Base-by-base conservation (phyloP, 1,139 yeast genomes). In the Pichia inconspicua region DNA sequence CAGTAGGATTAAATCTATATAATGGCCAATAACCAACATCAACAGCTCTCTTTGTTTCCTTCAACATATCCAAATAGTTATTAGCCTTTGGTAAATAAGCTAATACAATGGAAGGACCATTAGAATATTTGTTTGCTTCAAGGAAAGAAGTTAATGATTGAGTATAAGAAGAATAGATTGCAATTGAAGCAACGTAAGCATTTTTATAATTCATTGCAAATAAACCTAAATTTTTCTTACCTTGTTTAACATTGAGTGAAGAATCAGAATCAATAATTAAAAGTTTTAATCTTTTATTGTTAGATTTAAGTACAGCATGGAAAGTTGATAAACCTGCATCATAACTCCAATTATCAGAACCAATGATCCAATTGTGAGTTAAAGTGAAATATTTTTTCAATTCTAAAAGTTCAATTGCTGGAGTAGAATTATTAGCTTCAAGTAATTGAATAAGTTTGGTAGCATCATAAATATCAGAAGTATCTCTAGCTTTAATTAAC, bases 11-110 rank as follows among this genome's bases (percentile, higher is more conserved):
- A 68, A 76, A 90, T 65, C 97, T 76, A 71, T 90, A 90, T 55
- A 90, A 75, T 45, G 98, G 98, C 96, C 97, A 89, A 70, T 84
- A 84, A 17, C 98, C 98, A 42, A 90, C 73, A 61, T 88, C 97
- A 45, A 90, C 95, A 25, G 96, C 95, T 55, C 71, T 73, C 67
- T 90, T 92, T 41, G 97, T 89, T 65, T 87, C 95, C 66, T 86
- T 83, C 56, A 90, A 74, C 43, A 89, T 80, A 25, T 80, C 76
- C 56, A 90, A 71, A 42, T 95, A 83, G 57, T 82, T 76, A 22
- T 46, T 45, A 42, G 69, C 67, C 62, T 85, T 95, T 39, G 98
- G 97, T 58, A 90, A 73, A 65, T 90, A 89, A 9, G 97, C 97
- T 57, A 92, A 76, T 40, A 90, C 86, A 48, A 90, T 74, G 0